Evolutionary conservation across 257 asterid species (phyloP), one percentile per base, ranked within the genome.

Genomic region (Gentiana straminea): DNA sequence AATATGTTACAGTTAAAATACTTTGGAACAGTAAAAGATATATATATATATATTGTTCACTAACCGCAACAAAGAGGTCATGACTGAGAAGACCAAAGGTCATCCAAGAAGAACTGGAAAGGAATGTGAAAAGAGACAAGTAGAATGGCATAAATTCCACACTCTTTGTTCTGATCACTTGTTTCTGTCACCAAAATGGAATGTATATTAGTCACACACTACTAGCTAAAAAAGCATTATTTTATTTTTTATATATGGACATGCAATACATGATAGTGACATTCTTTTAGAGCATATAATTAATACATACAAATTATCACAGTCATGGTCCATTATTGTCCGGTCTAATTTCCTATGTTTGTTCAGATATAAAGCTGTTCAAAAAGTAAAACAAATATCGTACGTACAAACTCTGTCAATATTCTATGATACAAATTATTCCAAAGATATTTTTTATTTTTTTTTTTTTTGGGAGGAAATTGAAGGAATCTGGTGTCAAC

Each of bases 81-180:
- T 70, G 94, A 72, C 93, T 72, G 0, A 87, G 74, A 11, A 87
- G 59, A 35, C 94, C 96, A 49, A 82, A 84, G 0, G 89, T 73
- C 93, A 87, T 73, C 96, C 96, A 82, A 1, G 84, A 73, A 1
- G 83, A 72, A 47, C 95, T 88, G 8, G 94, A 70, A 35, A 88
- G 79, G 57, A 84, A 88, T 2, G 95, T 80, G 84, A 82, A 88
- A 9, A 88, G 64, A 5, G 96, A 88, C 83, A 84, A 66, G 76
- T 74, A 70, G 76, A 88, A 88, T 24, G 96, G 96, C 96, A 88
- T 84, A 63, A 72, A 84, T 51, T 88, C 88, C 68, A 84, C 96
- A 60, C 95, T 88, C 75, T 80, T 82, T 5, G 90, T 82, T 64
- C 62, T 58, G 53, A 84, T 75, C 72, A 88, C 96, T 73, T 75